Evolutionary conservation across 495 filamentous ascomycete genomes (phyloP), one percentile per base, ranked within the genome.

Genomic region (Xylaria palmicola): DNA sequence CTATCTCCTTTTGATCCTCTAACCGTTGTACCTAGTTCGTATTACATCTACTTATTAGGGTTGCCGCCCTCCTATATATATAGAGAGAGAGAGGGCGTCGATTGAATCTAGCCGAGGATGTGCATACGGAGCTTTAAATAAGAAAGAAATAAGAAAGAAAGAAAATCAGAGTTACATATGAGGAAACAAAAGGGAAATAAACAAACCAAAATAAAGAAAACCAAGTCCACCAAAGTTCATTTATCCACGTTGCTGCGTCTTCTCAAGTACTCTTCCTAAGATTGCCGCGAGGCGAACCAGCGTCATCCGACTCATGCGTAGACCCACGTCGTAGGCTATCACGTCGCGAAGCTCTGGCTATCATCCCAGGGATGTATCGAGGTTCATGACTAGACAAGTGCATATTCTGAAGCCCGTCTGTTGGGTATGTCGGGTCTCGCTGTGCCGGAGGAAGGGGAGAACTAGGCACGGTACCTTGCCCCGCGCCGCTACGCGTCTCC

Each of bases 351-450:
- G 79, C 80, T 52, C 86, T 80, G 66, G 86, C 83, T 22, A 91
- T 80, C 49, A 90, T 79, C 3, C 89, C 88, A 0, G 89, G 89
- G 70, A 90, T 89, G 43, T 90, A 88, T 61, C 83, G 81, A 36
- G 88, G 87, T 67, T 90, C 85, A 22, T 80, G 81, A 0, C 80
- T 76, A 12, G 75, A 80, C 26, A 86, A 75, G 62, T 87, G 72
- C 47, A 63, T 56, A 43, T 74, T 74, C 54, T 60, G 59, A 49
- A 67, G 61, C 49, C 52, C 65, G 24, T 59, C 64, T 26, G 61
- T 57, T 53, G 53, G 49, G 22, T 60, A 65, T 36, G 71, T 41
- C 13, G 63, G 54, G 27, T 67, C 59, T 20, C 71, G 65, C 37
- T 62, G 62, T 43, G 27, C 6, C 13, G 59, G 5, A 9, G 49